These are phyloP conservation scores for Escovopsis sp. DNA, from an alignment of 2,329 filamentous ascomycete genomes.

Conservation along the genomic window DNA sequence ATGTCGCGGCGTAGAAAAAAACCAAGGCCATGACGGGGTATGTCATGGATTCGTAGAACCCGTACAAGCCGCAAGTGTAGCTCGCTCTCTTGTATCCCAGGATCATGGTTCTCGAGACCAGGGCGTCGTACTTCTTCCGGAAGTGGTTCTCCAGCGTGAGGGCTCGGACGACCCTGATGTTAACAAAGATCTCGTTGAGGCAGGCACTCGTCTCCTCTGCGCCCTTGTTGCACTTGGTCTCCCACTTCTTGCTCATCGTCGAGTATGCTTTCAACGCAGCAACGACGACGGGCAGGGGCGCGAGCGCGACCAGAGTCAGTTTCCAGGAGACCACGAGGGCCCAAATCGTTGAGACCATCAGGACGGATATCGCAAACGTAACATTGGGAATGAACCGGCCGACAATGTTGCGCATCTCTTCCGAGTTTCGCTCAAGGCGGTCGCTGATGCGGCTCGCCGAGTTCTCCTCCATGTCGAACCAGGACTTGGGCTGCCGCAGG, in stretches of 20 bases:
- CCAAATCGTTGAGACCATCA: slow-evolving; percentile 57
- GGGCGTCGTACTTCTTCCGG: slow-evolving; percentile 40
- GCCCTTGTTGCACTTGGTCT: slow-evolving; percentile 49
- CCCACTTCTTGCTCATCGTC: slow-evolving; percentile 54
- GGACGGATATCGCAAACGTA: slow-evolving; percentile 52
- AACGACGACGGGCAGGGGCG: slow-evolving; percentile 53
- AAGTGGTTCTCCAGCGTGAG: slow-evolving; percentile 64
- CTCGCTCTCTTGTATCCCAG: slow-evolving; percentile 52
- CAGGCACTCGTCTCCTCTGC: slow-evolving; percentile 40
- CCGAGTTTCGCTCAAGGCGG: slow-evolving; percentile 64
- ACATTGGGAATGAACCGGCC: slow-evolving; percentile 61
- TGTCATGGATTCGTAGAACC: slow-evolving; percentile 58
- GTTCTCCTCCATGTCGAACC: slow-evolving; percentile 61
- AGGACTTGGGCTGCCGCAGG: slow-evolving; percentile 59
- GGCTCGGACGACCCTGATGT: slow-evolving; percentile 64
- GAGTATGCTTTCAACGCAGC: slow-evolving; percentile 51
- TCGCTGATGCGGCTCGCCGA: slow-evolving; percentile 49
- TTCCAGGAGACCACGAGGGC: slow-evolving; percentile 63
- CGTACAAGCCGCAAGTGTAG: slow-evolving; percentile 58
- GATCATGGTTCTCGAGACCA: slow-evolving; percentile 35
- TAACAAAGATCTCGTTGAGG: slow-evolving; percentile 61
- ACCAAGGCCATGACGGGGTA: slow-evolving; percentile 63
- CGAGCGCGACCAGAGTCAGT: slow-evolving; percentile 61
- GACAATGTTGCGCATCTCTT: slow-evolving; percentile 75
- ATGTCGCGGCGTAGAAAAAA: slow-evolving; percentile 65